These are phyloP conservation scores for Obelidium mucronatum DNA, from an alignment of 192 early-diverging fungal species.

Conservation along the genomic window DNA sequence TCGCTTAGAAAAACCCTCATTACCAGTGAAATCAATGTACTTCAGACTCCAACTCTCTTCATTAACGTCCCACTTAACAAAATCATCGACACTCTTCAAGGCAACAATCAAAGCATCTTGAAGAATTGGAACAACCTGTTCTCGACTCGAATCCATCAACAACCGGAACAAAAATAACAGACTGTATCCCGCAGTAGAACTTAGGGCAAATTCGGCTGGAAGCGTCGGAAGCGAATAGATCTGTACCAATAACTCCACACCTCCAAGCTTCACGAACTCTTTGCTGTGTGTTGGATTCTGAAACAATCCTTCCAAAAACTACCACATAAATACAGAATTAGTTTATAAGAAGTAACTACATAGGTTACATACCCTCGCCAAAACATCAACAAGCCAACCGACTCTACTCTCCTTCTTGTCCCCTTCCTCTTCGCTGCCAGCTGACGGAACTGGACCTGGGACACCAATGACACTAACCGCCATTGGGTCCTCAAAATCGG, in stretches of 20 bases:
- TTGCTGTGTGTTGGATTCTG: slow-evolving; percentile 76
- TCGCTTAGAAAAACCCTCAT: not conserved
- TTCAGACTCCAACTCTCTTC: slow-evolving; percentile 36
- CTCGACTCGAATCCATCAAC: slow-evolving; percentile 71
- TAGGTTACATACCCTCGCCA: slow-evolving; percentile 61
- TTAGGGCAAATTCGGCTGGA: slow-evolving; percentile 74
- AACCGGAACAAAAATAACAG: slow-evolving; percentile 74
- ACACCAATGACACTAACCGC: not conserved
- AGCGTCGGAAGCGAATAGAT: slow-evolving; percentile 71
- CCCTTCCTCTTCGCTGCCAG: slow-evolving; percentile 16
- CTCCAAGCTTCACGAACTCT: slow-evolving; percentile 75
- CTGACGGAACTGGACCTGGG: not conserved
- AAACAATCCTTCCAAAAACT: slow-evolving; percentile 87
- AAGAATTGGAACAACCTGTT: slow-evolving; percentile 61
- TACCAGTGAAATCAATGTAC: slow-evolving; percentile 71
- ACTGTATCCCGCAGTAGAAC: slow-evolving; percentile 68
- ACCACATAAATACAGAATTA: too few species aligned
- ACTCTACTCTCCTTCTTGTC: slow-evolving; percentile 61
- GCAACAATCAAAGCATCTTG: slow-evolving; percentile 57
- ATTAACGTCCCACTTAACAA: slow-evolving; percentile 55
- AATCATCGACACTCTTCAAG: slow-evolving; percentile 51
- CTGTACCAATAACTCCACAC: slow-evolving; percentile 67
- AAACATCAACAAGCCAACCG: slow-evolving; percentile 67
- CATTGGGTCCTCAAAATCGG: not conserved
- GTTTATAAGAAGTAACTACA: too few species aligned